phyloP scores from a whole-genome alignment of 768 basidiomycete species.

The Hypholoma fasciculare region DNA sequence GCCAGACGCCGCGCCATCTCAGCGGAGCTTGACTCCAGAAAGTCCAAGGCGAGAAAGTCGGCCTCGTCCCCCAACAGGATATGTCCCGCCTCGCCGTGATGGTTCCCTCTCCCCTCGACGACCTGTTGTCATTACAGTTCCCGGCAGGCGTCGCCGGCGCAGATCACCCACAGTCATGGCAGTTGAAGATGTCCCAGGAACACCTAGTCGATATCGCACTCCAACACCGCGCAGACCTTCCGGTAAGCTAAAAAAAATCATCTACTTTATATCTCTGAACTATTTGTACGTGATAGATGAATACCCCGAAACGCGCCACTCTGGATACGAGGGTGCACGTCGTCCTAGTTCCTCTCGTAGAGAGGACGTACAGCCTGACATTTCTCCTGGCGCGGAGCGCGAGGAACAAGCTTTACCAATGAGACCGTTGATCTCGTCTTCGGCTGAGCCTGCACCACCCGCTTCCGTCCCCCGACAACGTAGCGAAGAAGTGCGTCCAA shows the following conservation, averaged over 20 bases:
- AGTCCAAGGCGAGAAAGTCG: not conserved
- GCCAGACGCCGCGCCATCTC: not conserved
- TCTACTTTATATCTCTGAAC: not conserved
- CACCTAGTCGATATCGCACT: slow-evolving; percentile 7
- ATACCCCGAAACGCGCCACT: slow-evolving; percentile 13
- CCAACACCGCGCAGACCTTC: slow-evolving; percentile 17
- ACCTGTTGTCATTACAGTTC: slow-evolving; percentile 11
- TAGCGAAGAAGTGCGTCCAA: not conserved
- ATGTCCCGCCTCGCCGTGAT: not conserved
- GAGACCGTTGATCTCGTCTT: not conserved
- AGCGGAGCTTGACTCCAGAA: not conserved
- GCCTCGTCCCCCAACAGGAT: slow-evolving; percentile 1
- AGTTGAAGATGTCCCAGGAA: slow-evolving; percentile 10
- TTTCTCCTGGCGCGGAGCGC: not conserved
- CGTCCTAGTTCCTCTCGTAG: too few species aligned
- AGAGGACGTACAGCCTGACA: too few species aligned
- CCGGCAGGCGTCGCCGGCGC: slow-evolving; percentile 2
- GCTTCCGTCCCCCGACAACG: not conserved
- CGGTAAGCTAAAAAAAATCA: slow-evolving; percentile 7
- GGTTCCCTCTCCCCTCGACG: slow-evolving; percentile 1
- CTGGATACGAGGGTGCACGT: slow-evolving; percentile 7
- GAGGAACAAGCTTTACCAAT: not conserved
- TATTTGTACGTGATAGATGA: not conserved
- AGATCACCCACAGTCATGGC: slow-evolving; percentile 25
- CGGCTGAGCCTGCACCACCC: not conserved